Conservation (phyloP, 306 rosid genomes). For the Inga laurina region DNA sequence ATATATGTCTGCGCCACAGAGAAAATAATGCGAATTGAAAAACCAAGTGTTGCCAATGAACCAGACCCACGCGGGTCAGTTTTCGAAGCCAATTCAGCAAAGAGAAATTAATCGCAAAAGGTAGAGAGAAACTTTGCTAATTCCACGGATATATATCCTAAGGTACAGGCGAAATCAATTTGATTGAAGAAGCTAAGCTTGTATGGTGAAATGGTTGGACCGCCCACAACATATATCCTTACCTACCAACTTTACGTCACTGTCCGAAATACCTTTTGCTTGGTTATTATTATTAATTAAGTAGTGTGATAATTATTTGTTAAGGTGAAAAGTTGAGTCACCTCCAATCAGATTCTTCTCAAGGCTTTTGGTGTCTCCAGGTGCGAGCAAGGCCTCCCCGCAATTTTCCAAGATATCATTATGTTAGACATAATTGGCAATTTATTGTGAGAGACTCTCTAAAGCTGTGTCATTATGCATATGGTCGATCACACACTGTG, state of each 20-base stretch:
- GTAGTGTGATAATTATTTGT: neutral
- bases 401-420: conserved; percentile 43
- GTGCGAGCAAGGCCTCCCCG: conserved; percentile 30
- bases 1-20: neutral
- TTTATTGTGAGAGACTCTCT: neutral
- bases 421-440: conserved; percentile 24
- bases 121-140: conserved; percentile 20
- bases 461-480: conserved; percentile 13
- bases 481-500: conserved; percentile 23
- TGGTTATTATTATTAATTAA: conserved; percentile 32
- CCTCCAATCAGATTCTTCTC: conserved; percentile 56
- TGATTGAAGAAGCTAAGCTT: conserved; percentile 19
- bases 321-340: conserved; percentile 41
- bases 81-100: conserved; percentile 42
- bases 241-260: conserved; percentile 56
- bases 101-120: conserved; percentile 40
- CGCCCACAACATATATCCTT: conserved; percentile 38
- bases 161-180: conserved; percentile 37
- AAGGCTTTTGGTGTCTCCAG: conserved; percentile 46
- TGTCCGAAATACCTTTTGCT: conserved; percentile 35
- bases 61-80: conserved; percentile 39
- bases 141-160: conserved; percentile 34
- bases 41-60: conserved; percentile 34
- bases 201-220: conserved; percentile 31
- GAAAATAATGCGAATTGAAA: neutral